A percentile compares a stretch with the other conserved stretches of the same genome.
These are phyloP conservation scores for Calycina marina DNA, from an alignment of 2,329 filamentous ascomycete genomes.

Conservation along the genomic window DNA sequence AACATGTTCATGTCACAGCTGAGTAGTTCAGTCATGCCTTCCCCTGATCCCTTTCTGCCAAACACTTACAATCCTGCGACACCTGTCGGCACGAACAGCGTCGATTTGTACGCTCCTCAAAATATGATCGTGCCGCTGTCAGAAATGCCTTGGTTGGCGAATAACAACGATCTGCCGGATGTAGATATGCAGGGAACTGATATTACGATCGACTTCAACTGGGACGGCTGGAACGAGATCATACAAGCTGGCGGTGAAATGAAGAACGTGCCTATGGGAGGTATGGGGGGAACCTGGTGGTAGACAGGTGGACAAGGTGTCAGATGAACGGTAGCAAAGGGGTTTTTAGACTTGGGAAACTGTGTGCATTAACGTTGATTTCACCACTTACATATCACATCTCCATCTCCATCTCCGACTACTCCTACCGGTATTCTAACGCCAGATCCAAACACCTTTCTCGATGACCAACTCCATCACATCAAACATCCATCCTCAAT, in stretches of 20 bases:
- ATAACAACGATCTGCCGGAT: constrained; percentile 15
- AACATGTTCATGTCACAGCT: constrained; percentile 4
- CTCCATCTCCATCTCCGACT: no score
- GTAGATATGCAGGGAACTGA: constrained; percentile 18
- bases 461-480: no score
- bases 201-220: constrained; percentile 14
- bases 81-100: background rate
- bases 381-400: no score
- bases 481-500: no score
- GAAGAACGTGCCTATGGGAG: constrained; percentile 14
- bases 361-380: no score
- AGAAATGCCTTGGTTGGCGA: constrained; percentile 14
- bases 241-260: constrained; percentile 23
- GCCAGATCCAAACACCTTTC: no score
- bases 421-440: no score
- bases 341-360: constrained; percentile 11
- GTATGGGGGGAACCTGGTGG: constrained; percentile 3
- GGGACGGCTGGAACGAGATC: constrained; percentile 24
- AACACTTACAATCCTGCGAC: background rate
- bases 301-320: no score
- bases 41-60: background rate
- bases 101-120: background rate
- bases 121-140: constrained; percentile 2
- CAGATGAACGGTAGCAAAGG: constrained; percentile 16
- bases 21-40: constrained; percentile 1